These are phyloP conservation scores for Ophidiomyces ophidiicola DNA, from an alignment of 2,329 filamentous ascomycete genomes.

Conservation along the genomic window DNA sequence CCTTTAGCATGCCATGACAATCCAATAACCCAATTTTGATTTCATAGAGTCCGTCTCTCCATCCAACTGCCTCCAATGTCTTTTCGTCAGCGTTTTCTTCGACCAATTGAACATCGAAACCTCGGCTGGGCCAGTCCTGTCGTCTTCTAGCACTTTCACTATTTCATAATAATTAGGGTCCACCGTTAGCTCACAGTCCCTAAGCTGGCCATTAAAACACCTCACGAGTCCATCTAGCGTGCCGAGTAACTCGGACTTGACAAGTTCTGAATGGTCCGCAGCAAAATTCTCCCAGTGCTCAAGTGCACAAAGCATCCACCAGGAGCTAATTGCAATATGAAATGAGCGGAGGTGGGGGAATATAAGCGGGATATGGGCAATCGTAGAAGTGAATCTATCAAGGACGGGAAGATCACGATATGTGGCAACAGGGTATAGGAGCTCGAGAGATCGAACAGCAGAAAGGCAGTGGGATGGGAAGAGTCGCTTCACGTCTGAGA, in stretches of 20 bases:
- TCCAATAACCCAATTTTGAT: conserved; percentile 8
- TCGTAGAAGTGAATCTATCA: conserved; percentile 7
- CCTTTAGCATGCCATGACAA: conserved; percentile 8
- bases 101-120: neutral
- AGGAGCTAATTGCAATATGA: conserved; percentile 8
- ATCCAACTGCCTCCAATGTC: conserved; percentile 4
- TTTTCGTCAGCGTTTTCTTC: neutral
- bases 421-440: conserved; percentile 8
- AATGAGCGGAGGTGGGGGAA: conserved; percentile 5
- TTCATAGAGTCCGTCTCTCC: neutral
- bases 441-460: conserved; percentile 5
- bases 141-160: conserved; percentile 6
- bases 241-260: conserved; percentile 5
- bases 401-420: conserved; percentile 7
- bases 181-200: conserved; percentile 6
- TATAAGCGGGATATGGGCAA: conserved; percentile 5
- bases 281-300: conserved; percentile 7
- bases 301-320: conserved; percentile 10
- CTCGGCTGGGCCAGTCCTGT: conserved; percentile 1
- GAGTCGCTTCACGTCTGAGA: conserved; percentile 1
- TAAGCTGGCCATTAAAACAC: conserved; percentile 3
- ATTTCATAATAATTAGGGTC: conserved; percentile 9
- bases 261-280: conserved; percentile 1
- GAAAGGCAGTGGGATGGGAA: conserved; percentile 5
- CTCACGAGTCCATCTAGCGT: conserved; percentile 5